Evolutionary conservation across 305 asterid genomes (phyloP).

Genomic region (Solanum hybrid): DNA sequence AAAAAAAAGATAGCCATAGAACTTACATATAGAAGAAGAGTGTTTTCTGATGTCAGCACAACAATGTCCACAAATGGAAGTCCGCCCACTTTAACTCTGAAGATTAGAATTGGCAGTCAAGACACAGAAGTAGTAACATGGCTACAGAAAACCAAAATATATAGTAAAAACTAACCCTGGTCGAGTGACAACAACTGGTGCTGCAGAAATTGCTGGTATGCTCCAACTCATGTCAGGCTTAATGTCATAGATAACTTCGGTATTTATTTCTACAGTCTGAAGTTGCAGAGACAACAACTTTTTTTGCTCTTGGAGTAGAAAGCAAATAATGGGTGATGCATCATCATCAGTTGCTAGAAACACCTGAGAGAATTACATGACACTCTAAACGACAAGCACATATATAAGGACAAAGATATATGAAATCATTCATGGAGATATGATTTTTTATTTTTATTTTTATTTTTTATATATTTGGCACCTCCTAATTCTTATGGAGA

Average conservation of each 20-base stretch:
- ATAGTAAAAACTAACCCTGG: slow-evolving; percentile 42
- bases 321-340: slow-evolving; percentile 58
- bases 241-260: slow-evolving; percentile 61
- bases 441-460: background rate
- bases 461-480: background rate
- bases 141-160: slow-evolving; percentile 3
- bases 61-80: slow-evolving; percentile 62
- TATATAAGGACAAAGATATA: background rate
- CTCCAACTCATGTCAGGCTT: slow-evolving; percentile 96
- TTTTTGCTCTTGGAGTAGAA: slow-evolving; percentile 80
- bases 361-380: slow-evolving; percentile 42
- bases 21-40: slow-evolving; percentile 80
- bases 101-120: slow-evolving; percentile 12
- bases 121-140: slow-evolving; percentile 13
- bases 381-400: background rate
- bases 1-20: slow-evolving; percentile 5
- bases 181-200: slow-evolving; percentile 78
- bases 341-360: slow-evolving; percentile 83
- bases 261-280: slow-evolving; percentile 60
- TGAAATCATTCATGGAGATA: background rate
- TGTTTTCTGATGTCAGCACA: slow-evolving; percentile 61
- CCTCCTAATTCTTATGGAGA: background rate
- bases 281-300: slow-evolving; percentile 65
- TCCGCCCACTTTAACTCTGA: slow-evolving; percentile 56
- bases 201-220: slow-evolving; percentile 79